These are phyloP conservation scores for Kodamaea derodonti DNA, from an alignment of 1,139 yeast genomes.

Conservation along the genomic window DNA sequence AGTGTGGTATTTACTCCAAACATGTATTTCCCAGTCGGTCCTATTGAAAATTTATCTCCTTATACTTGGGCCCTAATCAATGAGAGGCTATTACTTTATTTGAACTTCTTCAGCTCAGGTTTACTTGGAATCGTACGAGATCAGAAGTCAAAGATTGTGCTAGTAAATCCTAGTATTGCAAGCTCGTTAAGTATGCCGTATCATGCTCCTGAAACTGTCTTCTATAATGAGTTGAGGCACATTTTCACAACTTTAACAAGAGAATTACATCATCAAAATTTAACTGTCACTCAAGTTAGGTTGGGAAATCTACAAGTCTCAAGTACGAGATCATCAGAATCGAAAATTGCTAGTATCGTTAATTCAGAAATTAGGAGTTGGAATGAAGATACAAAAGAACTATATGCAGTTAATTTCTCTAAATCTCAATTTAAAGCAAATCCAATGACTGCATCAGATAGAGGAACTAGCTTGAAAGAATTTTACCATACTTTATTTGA, in stretches of 20 bases:
- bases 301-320: slow-evolving; percentile 46
- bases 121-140: slow-evolving; percentile 53
- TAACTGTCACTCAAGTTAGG: slow-evolving; percentile 43
- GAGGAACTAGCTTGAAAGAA: slow-evolving; percentile 41
- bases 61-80: slow-evolving; percentile 52
- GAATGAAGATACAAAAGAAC: slow-evolving; percentile 33
- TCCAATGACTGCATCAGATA: slow-evolving; percentile 33
- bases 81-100: slow-evolving; percentile 43
- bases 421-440: slow-evolving; percentile 29
- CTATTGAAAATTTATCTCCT: slow-evolving; percentile 54
- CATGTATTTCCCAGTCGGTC: slow-evolving; percentile 64
- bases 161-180: slow-evolving; percentile 42
- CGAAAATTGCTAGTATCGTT: slow-evolving; percentile 28
- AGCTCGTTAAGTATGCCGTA: slow-evolving; percentile 43
- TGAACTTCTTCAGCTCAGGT: slow-evolving; percentile 54
- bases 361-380: slow-evolving; percentile 41
- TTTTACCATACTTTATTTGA: slow-evolving; percentile 56
- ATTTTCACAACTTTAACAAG: slow-evolving; percentile 37
- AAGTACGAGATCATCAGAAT: slow-evolving; percentile 22
- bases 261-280: slow-evolving; percentile 39
- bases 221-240: slow-evolving; percentile 32
- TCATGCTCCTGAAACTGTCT: slow-evolving; percentile 48
- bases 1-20: slow-evolving; percentile 64
- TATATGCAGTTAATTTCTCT: slow-evolving; percentile 36
- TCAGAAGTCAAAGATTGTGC: slow-evolving; percentile 41